These are phyloP conservation scores for Hanseniaspora lindneri DNA, from an alignment of 805 yeast genomes.

Conservation along the genomic window DNA sequence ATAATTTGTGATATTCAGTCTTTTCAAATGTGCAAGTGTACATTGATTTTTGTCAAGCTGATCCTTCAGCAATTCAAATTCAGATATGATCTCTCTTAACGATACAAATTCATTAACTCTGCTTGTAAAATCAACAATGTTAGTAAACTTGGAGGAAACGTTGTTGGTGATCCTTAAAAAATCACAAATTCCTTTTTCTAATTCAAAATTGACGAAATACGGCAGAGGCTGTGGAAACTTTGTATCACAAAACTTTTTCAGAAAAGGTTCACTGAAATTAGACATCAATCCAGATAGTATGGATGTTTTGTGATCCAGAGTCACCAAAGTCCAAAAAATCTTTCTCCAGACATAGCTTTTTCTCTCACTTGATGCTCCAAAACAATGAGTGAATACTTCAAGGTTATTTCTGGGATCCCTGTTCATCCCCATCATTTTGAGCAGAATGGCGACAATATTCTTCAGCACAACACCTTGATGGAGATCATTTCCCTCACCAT, in stretches of 20 bases:
- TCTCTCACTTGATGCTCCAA: background rate
- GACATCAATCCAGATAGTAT: conserved; percentile 11
- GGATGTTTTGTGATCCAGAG: conserved; percentile 12
- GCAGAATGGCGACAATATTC: conserved; percentile 8
- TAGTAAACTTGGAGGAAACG: background rate
- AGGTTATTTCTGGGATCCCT: conserved; percentile 11
- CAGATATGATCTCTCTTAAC: background rate
- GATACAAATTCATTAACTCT: conserved; percentile 1
- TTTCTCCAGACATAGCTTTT: conserved; percentile 13
- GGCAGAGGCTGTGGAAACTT: conserved; percentile 1
- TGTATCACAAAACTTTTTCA: conserved; percentile 8
- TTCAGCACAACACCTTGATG: conserved; percentile 10
- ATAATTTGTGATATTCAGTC: background rate
- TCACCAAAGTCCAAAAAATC: conserved; percentile 10
- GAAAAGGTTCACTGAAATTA: background rate
- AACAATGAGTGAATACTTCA: conserved; percentile 6
- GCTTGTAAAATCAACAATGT: conserved; percentile 2
- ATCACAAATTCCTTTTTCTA: conserved; percentile 11
- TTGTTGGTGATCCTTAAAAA: background rate
- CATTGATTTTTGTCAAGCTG: background rate
- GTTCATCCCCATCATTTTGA: conserved; percentile 15
- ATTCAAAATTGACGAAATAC: background rate
- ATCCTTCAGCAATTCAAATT: conserved; percentile 1
- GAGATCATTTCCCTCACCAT: conserved; percentile 15
- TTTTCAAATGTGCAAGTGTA: background rate